Conservation (phyloP, 2,329 filamentous ascomycete species). For the Sporothrix pseudoabietina region DNA sequence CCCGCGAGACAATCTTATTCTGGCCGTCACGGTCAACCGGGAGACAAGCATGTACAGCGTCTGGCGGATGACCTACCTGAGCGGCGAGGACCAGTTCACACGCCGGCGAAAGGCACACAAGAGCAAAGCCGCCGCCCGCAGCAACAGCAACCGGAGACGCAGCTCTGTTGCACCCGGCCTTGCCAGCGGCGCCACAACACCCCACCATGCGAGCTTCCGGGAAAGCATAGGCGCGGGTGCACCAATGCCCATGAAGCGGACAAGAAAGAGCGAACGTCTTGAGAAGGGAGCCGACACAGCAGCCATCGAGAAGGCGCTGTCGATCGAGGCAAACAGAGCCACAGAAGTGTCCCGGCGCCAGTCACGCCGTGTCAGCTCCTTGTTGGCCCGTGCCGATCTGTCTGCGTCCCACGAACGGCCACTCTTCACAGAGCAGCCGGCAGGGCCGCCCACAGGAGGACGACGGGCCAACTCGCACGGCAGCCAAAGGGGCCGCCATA, state of each 20-base stretch:
- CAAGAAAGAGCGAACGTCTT: constrained; percentile 54
- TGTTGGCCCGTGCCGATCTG: constrained; percentile 83
- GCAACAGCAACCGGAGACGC: constrained; percentile 52
- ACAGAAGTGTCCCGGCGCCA: constrained; percentile 58
- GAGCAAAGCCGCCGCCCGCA: constrained; percentile 45
- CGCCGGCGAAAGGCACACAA: constrained; percentile 51
- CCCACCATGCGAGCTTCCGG: constrained; percentile 67
- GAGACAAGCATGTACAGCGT: constrained; percentile 77
- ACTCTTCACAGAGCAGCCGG: constrained; percentile 70
- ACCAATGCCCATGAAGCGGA: constrained; percentile 56
- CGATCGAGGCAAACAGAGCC: constrained; percentile 69
- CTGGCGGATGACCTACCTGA: constrained; percentile 79
- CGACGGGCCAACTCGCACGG: constrained; percentile 76
- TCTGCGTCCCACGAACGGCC: constrained; percentile 81
- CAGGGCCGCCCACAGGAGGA: constrained; percentile 42
- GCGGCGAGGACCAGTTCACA: constrained; percentile 62
- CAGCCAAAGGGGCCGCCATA: constrained; percentile 64
- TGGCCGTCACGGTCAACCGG: constrained; percentile 80
- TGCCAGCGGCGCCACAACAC: constrained; percentile 74
- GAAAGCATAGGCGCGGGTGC: constrained; percentile 76
- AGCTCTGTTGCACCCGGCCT: constrained; percentile 69
- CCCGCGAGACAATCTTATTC: constrained; percentile 57
- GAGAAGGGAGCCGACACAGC: constrained; percentile 43
- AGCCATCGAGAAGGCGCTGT: constrained; percentile 65
- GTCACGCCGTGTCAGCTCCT: constrained; percentile 83